Evolutionary conservation across 148 eudicot genomes (phyloP), one percentile per base, ranked within the genome.

Genomic region (Rhododendron griersonianum): DNA sequence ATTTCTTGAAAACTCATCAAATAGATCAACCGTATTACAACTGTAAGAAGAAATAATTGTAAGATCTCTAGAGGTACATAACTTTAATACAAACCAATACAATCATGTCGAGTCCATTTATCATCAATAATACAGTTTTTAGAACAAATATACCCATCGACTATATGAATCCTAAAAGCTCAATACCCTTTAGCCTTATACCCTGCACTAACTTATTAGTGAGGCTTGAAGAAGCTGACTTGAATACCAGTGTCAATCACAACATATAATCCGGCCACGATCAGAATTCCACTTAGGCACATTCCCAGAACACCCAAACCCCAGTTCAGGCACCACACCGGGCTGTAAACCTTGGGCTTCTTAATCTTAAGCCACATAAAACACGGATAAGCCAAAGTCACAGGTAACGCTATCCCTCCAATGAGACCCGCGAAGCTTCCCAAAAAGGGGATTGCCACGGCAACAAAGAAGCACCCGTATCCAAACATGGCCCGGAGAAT

Each of bases 371-470:
- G 59, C 98, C 98, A 96, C 93, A 94, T 96, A 71, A 94, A 94
- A 80, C 98, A 96, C 21, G 98, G 98, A 86, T 94, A 93, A 8
- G 96, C 98, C 71, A 96, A 85, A 11, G 98, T 96, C 63, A 94
- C 91, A 0, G 98, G 98, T 57, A 94, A 74, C 0, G 93, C 89
- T 1, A 94, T 85, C 8, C 98, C 98, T 44, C 98, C 98, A 0
- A 96, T 82, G 0, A 96, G 79, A 3, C 98, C 98, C 1, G 98
- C 94, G 15, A 96, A 81, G 86, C 96, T 93, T 11, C 94, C 90
- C 47, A 92, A 75, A 85, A 96, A 96, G 0, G 98, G 98, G 25
- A 96, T 87, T 14, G 98, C 98, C 79, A 96, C 98, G 10, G 95
- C 98, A 0, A 92, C 71, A 35, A 96, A 96, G 90, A 93, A 96